These are phyloP conservation scores for Arthroderma sp. DNA, from an alignment of 2,329 filamentous ascomycete genomes.

Conservation along the genomic window DNA sequence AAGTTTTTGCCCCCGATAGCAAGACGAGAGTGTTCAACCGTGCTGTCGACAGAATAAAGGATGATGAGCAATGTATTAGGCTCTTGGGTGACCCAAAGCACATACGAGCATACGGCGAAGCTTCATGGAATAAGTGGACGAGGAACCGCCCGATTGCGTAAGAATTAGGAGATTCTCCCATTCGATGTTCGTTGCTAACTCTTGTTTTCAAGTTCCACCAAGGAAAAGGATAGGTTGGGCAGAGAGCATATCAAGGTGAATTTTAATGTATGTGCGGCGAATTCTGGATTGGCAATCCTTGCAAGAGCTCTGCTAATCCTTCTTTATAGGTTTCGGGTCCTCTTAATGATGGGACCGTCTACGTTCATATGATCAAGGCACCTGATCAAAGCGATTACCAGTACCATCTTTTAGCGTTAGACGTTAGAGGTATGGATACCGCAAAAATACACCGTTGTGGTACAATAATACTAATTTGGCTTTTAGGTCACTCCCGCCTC, in stretches of 20 bases:
- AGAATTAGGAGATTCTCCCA: conserved; percentile 10
- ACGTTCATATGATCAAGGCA: conserved; percentile 62
- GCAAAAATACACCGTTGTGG: neutral
- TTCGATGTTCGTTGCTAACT: conserved; percentile 7
- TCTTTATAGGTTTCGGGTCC: conserved; percentile 57
- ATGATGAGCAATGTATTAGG: conserved; percentile 55
- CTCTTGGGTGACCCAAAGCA: conserved; percentile 62
- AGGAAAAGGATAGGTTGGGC: conserved; percentile 58
- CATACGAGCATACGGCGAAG: conserved; percentile 70
- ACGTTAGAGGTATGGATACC: conserved; percentile 48
- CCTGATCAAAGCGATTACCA: conserved; percentile 54
- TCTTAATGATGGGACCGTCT: conserved; percentile 56
- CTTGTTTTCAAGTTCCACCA: conserved; percentile 41
- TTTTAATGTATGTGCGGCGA: conserved; percentile 52
- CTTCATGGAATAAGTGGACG: conserved; percentile 70
- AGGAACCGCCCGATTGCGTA: conserved; percentile 44
- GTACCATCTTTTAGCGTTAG: conserved; percentile 68
- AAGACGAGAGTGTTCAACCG: conserved; percentile 82
- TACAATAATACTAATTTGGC: conserved; percentile 1
- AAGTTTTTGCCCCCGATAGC: conserved; percentile 74
- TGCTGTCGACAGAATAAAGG: conserved; percentile 64
- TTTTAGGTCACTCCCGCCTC: conserved; percentile 30
- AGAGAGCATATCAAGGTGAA: conserved; percentile 72
- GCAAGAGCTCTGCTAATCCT: conserved; percentile 13
- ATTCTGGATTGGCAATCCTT: neutral